Percentiles rank a stretch among this genome's conserved stretches.
Evolutionary conservation across 257 asterid species (phyloP).

Genomic region (Solanum clarkiae): DNA sequence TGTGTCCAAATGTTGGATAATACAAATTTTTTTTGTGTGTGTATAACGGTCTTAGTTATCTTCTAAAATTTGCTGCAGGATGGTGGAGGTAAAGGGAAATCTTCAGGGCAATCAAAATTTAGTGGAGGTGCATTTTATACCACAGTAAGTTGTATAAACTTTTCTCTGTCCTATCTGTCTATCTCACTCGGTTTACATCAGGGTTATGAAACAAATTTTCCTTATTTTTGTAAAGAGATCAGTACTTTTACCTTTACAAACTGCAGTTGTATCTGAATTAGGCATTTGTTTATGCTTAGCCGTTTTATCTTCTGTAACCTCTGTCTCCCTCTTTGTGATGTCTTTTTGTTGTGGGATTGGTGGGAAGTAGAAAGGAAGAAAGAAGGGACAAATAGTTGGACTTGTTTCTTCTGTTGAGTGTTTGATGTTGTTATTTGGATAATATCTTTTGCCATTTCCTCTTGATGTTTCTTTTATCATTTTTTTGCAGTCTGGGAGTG

Average conservation of each 20-base stretch:
- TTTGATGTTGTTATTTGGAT: neutral
- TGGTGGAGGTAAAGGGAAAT: conserved; percentile 41
- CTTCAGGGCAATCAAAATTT: conserved; percentile 40
- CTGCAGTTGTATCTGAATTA: neutral
- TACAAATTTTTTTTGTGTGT: neutral
- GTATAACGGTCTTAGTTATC: neutral
- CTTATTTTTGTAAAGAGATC: neutral
- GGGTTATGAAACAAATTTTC: neutral
- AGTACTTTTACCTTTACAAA: neutral
- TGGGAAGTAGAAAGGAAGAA: neutral
- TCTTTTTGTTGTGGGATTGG: neutral
- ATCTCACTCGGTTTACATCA: neutral
- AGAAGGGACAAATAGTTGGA: neutral
- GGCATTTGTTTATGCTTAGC: neutral
- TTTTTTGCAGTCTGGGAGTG: conserved; percentile 55
- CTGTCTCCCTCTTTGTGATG: neutral
- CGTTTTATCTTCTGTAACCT: neutral
- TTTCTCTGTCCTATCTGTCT: neutral
- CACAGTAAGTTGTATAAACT: conserved; percentile 31
- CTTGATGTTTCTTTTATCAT: neutral
- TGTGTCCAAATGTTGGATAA: neutral
- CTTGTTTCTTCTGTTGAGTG: neutral
- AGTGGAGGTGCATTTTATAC: conserved; percentile 65
- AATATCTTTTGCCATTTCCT: neutral
- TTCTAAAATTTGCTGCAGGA: conserved; percentile 25